Base-by-base conservation (phyloP, 139 green algal genomes). In the Mesostigma viride region DNA sequence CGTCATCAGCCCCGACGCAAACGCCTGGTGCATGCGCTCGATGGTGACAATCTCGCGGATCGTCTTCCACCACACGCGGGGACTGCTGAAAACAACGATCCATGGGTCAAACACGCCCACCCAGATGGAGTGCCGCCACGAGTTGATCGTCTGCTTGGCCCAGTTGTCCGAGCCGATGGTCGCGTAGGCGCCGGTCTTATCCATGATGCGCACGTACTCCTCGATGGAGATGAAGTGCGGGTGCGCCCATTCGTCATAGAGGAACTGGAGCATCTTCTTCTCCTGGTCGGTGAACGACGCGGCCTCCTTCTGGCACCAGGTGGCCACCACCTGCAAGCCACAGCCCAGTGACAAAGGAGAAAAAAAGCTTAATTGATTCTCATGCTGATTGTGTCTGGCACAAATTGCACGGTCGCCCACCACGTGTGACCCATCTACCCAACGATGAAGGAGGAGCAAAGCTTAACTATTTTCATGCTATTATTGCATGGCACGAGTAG, bases 211-310 rank as follows among this genome's bases (percentile, higher is more conserved):
- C 0, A 71, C 84, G 66, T 94, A 96, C 78, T 96, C 88, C 73
- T 95, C 72, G 36, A 87, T 88, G 47, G 83, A 91, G 64, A 96
- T 87, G 82, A 96, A 96, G 85, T 87, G 95, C 40, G 90, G 90
- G 76, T 96, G 90, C 24, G 90, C 90, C 89, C 88, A 95, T 78
- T 96, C 90, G 28, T 95, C 87, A 58, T 96, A 96, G 71, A 96
- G 73, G 74, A 96, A 96, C 64, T 90, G 72, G 45, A 96, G 81
- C 30, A 88, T 71, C 17, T 73, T 68, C 69, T 83, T 86, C 6
- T 96, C 90, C 24, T 83, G 33, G 22, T 76, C 31, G 24, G 75
- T 90, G 67, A 95, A 85, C 0, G 82, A n/a, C 3, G 34, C 24
- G 24, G 17, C 51, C 51, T 61, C 51, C 11, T n/a, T 57, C 59